Conservation (phyloP, 1,139 yeast genomes). For the Magnusiomyces magnusii region DNA sequence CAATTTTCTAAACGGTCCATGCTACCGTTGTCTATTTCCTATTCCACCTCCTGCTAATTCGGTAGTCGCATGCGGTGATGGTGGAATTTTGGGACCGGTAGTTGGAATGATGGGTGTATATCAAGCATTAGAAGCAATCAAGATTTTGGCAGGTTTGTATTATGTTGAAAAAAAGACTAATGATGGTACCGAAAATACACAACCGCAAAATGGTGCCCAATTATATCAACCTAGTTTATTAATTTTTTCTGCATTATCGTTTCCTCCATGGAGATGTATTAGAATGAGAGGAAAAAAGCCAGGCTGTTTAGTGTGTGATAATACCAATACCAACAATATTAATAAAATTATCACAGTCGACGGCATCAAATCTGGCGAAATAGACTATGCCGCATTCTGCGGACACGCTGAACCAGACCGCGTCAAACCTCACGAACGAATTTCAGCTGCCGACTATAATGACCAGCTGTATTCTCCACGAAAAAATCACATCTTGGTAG, state of each 20-base stretch:
- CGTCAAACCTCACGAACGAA: slow-evolving; percentile 37
- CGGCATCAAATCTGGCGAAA: slow-evolving; percentile 40
- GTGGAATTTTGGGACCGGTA: slow-evolving; percentile 94
- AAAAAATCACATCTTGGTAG: slow-evolving; percentile 42
- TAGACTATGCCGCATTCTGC: slow-evolving; percentile 69
- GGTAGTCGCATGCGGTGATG: slow-evolving; percentile 83
- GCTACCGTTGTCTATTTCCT: slow-evolving; percentile 92
- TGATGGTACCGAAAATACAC: slow-evolving; percentile 24
- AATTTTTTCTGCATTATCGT: slow-evolving; percentile 66
- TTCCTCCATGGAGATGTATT: slow-evolving; percentile 62
- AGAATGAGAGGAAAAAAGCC: slow-evolving; percentile 67
- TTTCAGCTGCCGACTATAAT: slow-evolving; percentile 42
- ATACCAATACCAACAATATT: too few relatives aligned
- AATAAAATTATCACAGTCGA: slow-evolving; percentile 43
- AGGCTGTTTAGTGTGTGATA: slow-evolving; percentile 62
- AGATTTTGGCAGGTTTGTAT: slow-evolving; percentile 57
- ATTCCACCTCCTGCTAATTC: slow-evolving; percentile 80
- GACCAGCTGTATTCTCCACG: slow-evolving; percentile 4
- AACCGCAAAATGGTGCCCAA: neutral
- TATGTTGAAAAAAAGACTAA: slow-evolving; percentile 23
- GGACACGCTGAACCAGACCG: slow-evolving; percentile 44
- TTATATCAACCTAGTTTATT: slow-evolving; percentile 60
- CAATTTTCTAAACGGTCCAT: slow-evolving; percentile 72
- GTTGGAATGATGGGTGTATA: slow-evolving; percentile 84
- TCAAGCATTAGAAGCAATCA: slow-evolving; percentile 85